These are phyloP conservation scores for Ceratobasidium sp. DNA, from an alignment of 1,284 basidiomycete species.

Conservation along the genomic window DNA sequence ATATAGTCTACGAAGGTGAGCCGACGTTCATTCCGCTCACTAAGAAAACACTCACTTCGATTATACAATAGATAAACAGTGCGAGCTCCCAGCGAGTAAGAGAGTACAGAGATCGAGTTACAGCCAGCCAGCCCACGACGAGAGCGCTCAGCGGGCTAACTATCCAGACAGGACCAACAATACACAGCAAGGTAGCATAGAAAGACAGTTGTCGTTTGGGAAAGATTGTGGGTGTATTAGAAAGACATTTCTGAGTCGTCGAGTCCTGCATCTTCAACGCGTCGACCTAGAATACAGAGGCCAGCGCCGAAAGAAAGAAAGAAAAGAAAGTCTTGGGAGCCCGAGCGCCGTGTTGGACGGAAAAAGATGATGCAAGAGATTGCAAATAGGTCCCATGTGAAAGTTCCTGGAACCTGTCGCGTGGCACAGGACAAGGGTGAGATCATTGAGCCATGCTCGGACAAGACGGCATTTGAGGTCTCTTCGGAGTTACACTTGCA, in stretches of 20 bases:
- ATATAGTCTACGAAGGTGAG: constrained; percentile 69
- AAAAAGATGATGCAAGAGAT: constrained; percentile 11
- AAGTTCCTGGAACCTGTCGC: constrained; percentile 26
- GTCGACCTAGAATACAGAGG: constrained; percentile 28
- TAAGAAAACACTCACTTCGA: constrained; percentile 66
- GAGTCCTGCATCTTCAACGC: constrained; percentile 10
- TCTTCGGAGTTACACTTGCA: too few relatives aligned
- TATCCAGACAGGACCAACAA: constrained; percentile 79
- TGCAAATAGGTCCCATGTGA: constrained; percentile 44
- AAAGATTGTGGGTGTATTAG: constrained; percentile 44
- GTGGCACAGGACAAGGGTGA: constrained; percentile 11
- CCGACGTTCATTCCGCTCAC: constrained; percentile 14
- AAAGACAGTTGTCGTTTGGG: constrained; percentile 64
- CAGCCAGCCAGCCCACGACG: constrained; percentile 49
- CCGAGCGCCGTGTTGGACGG: constrained; percentile 24
- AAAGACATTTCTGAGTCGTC: constrained; percentile 13
- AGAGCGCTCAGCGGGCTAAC: constrained; percentile 65
- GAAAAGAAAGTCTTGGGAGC: neutral
- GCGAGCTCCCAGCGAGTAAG: constrained; percentile 47
- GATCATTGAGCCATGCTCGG: too few relatives aligned
- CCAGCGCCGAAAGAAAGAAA: neutral
- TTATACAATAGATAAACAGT: constrained; percentile 65
- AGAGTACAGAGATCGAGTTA: constrained; percentile 32
- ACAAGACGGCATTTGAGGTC: too few relatives aligned
- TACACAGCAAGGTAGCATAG: constrained; percentile 69